A percentile compares a stretch with the other conserved stretches of the same genome.
phyloP scores from a whole-genome alignment of 1,139 yeast species.

The Scheffersomyces parashehatae region DNA sequence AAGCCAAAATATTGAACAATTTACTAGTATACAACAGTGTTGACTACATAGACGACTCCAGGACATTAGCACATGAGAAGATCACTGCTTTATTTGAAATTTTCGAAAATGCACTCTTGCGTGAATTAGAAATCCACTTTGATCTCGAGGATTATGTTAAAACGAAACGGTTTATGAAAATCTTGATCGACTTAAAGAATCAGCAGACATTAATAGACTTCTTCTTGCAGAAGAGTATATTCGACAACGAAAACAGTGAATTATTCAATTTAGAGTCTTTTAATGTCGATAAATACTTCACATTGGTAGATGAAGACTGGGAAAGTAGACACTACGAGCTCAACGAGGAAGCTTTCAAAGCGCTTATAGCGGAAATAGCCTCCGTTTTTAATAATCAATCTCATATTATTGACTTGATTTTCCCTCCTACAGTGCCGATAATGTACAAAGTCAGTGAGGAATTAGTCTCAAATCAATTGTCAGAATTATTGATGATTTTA shows the following conservation, averaged over 20 bases:
- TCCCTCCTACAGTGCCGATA: slow-evolving; percentile 45
- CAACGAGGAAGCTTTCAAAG: slow-evolving; percentile 20
- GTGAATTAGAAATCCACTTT: slow-evolving; percentile 67
- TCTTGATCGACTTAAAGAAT: slow-evolving; percentile 38
- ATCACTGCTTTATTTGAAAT: slow-evolving; percentile 63
- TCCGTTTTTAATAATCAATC: slow-evolving; percentile 38
- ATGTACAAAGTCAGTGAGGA: slow-evolving; percentile 52
- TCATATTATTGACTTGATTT: slow-evolving; percentile 37
- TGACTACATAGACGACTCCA: slow-evolving; percentile 36
- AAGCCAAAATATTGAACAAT: slow-evolving; percentile 44
- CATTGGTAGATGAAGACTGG: neutral
- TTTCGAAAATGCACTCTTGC: slow-evolving; percentile 69
- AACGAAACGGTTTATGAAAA: slow-evolving; percentile 35
- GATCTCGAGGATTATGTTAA: slow-evolving; percentile 49
- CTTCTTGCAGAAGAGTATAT: slow-evolving; percentile 45
- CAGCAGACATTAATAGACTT: slow-evolving; percentile 49
- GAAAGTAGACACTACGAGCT: slow-evolving; percentile 7
- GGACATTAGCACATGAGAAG: slow-evolving; percentile 42
- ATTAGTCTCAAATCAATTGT: slow-evolving; percentile 41
- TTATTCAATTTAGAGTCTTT: slow-evolving; percentile 32
- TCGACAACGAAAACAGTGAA: slow-evolving; percentile 37
- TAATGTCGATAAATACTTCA: slow-evolving; percentile 22
- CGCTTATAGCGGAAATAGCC: slow-evolving; percentile 28
- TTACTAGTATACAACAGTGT: slow-evolving; percentile 39
- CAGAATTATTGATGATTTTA: slow-evolving; percentile 34